Evolutionary conservation across 2,329 filamentous ascomycete genomes (phyloP), one percentile per base, ranked within the genome.

Genomic region (Scolecobasidium constrictum): DNA sequence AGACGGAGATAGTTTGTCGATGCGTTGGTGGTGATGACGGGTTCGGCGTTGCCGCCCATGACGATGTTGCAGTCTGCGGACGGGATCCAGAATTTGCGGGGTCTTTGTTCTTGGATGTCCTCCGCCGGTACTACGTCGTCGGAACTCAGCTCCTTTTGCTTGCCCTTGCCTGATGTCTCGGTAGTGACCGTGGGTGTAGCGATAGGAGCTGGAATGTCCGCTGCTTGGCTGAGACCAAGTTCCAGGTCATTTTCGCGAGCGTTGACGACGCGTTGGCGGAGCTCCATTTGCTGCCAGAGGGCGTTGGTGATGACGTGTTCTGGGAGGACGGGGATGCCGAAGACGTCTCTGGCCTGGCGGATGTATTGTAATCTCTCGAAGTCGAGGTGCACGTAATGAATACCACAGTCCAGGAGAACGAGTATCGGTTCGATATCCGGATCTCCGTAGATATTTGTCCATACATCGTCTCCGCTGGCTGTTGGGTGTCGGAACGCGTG

Each of bases 351-450:
- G 17, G 71, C 62, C 39, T 54, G 58, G 9, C 66, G 64, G 43
- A 77, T 75, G 49, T 67, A 70, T 47, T 76, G 71, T 6, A 77
- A 55, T 46, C 75, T 71, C 49, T 77, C 73, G 46, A 75, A 76
- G 26, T 72, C 67, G 50, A 77, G 64, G 52, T 77, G 73, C 3
- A 75, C 63, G 55, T 76, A 77, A 51, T 77, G 72, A 6, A 77
- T 74, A 1, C 73, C 73, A 55, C 75, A 70, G 45, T 77, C 72
- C 3, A 77, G 57, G 2, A 77, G 56, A 0, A 74, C 71, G 5
- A 75, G 56, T 4, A 77, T 57, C 7, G 72, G 71, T 49, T 72
- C 71, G 35, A 77, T 64, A 34, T 76, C 73, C 0, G 67, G 63
- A 35, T 68, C 61, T 0, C 70, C 73, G 52, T 76, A 76, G 3